Percentiles rank a stretch among this genome's conserved stretches.
These are phyloP conservation scores for Penicillium hesseltinei DNA, from an alignment of 2,329 filamentous ascomycete genomes.

Conservation along the genomic window DNA sequence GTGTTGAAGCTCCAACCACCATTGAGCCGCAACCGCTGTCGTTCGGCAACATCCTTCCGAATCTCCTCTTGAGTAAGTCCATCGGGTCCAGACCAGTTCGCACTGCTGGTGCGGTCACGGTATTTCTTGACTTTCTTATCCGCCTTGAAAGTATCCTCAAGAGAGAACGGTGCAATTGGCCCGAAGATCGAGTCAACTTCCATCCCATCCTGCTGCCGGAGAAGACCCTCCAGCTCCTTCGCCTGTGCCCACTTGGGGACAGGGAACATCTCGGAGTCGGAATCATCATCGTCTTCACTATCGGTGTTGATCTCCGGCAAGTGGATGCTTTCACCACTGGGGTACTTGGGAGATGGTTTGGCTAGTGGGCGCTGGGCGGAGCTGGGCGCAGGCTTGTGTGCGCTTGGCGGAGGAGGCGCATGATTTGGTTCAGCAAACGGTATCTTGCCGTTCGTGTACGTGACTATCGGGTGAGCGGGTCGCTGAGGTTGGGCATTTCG, in stretches of 20 bases:
- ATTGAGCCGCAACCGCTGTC: conserved; percentile 75
- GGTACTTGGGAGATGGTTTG: conserved; percentile 77
- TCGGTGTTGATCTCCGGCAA: conserved; percentile 95
- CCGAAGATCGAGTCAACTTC: conserved; percentile 85
- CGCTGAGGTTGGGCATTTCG: conserved; percentile 57
- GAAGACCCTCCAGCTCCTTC: conserved; percentile 71
- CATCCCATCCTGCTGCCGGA: conserved; percentile 74
- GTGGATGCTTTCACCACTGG: conserved; percentile 84
- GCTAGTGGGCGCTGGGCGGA: conserved; percentile 38
- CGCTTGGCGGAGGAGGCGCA: conserved; percentile 44
- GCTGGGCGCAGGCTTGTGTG: conserved; percentile 63
- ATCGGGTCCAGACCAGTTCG: conserved; percentile 86
- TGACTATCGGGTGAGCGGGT: conserved; percentile 72
- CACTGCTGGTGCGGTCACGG: conserved; percentile 85
- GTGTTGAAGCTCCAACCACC: conserved; percentile 73
- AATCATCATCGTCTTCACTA: conserved; percentile 76
- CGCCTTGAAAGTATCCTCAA: conserved; percentile 95
- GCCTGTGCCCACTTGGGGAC: conserved; percentile 86
- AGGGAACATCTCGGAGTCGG: conserved; percentile 58
- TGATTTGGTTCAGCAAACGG: conserved; percentile 75
- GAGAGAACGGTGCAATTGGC: conserved; percentile 79
- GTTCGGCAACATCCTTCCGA: conserved; percentile 71
- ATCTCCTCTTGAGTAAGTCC: conserved; percentile 85
- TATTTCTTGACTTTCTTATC: conserved; percentile 88
- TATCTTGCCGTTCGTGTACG: conserved; percentile 83